A percentile compares a stretch with the other conserved stretches of the same genome.
phyloP scores from a whole-genome alignment of 441 rosid species.

The Metrosideros polymorpha region DNA sequence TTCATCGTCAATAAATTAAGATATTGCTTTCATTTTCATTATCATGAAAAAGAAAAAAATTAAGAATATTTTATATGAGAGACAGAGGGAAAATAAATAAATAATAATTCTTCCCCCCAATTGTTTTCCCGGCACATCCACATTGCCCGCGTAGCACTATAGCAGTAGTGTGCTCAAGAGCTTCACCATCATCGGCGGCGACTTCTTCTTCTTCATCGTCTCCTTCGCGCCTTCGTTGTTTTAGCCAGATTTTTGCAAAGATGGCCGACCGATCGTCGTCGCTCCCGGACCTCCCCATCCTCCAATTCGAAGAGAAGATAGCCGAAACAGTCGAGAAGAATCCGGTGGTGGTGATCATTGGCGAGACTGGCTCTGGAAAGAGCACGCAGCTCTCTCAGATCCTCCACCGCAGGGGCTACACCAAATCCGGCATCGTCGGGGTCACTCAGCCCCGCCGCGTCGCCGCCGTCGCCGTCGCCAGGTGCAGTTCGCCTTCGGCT shows the following conservation, averaged over 20 bases:
- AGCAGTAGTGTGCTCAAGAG: neutral
- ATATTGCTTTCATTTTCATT: no score
- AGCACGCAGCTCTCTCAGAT: constrained; percentile 99
- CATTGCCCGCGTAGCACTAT: neutral
- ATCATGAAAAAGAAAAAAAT: no score
- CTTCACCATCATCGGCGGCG: neutral
- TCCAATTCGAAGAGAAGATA: constrained; percentile 72
- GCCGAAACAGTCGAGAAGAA: constrained; percentile 59
- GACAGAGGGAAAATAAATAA: no score
- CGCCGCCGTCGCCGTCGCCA: constrained; percentile 90
- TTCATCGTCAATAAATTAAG: no score
- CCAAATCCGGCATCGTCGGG: constrained; percentile 64
- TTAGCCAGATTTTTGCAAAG: neutral
- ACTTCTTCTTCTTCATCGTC: neutral
- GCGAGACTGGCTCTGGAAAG: constrained; percentile 95
- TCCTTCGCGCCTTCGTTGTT: neutral
- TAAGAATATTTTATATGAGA: no score
- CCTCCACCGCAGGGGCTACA: constrained; percentile 71
- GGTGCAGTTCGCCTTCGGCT: constrained; percentile 22
- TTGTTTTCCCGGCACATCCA: neutral
- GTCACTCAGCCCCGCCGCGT: constrained; percentile 98
- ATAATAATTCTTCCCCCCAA: neutral
- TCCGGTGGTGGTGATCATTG: constrained; percentile 73
- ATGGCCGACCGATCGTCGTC: neutral
- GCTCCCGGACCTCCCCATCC: constrained; percentile 56